Evolutionary conservation across 2,329 filamentous ascomycete species (phyloP).

Genomic region (Emmonsia crescens): DNA sequence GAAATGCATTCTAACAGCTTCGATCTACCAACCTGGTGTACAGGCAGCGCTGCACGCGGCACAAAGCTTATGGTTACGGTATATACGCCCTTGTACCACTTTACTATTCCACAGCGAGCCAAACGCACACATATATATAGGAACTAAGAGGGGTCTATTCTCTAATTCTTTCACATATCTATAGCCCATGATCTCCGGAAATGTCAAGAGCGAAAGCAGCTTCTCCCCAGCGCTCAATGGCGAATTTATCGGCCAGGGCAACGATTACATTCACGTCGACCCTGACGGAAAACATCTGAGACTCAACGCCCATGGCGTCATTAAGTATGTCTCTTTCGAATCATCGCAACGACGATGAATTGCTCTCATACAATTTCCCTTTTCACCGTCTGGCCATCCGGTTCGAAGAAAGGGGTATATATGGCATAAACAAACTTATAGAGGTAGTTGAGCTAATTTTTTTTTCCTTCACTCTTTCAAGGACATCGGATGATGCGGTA

Average conservation of each 20-base stretch:
- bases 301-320: conserved; percentile 30
- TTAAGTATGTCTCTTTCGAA: conserved; percentile 23
- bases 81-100: conserved; percentile 9
- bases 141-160: neutral
- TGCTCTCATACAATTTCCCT: neutral
- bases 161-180: neutral
- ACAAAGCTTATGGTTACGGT: conserved; percentile 29
- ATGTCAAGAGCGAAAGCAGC: conserved; percentile 25
- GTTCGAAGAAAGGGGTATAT: neutral
- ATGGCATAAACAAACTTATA: neutral
- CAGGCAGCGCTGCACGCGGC: conserved; percentile 29
- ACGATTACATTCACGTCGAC: conserved; percentile 35
- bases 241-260: conserved; percentile 27
- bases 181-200: conserved; percentile 30
- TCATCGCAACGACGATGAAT: neutral
- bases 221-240: conserved; percentile 30
- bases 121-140: neutral
- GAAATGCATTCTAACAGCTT: neutral
- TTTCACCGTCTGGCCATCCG: neutral
- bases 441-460: neutral
- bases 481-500: conserved; percentile 26
- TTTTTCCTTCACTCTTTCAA: conserved; percentile 7
- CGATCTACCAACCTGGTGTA: neutral
- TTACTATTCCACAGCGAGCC: too few species aligned
- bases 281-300: conserved; percentile 30